Evolutionary conservation across 78 protist genomes (phyloP).

Genomic region (Monosiga brevicollis): DNA sequence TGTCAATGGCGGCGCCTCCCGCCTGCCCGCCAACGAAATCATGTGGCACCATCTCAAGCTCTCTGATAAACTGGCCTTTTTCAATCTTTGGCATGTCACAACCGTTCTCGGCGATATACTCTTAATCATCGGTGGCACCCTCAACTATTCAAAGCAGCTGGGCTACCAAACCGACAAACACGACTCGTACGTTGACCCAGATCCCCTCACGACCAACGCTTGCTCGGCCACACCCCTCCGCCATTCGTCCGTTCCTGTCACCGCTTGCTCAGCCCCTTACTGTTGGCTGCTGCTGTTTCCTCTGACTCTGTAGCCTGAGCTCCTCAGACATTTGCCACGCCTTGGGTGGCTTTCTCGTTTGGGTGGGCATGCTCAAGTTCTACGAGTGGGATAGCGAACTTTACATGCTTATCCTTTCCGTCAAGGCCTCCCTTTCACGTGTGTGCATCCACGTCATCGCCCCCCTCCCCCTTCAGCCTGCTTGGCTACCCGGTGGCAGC

Average conservation of each 20-base stretch:
- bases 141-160: neutral
- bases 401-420: constrained; percentile 7
- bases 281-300: neutral
- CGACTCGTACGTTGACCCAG: neutral
- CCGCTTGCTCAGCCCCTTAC: neutral
- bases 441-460: neutral
- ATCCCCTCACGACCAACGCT: too few species aligned
- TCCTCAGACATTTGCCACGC: neutral
- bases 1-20: too few species aligned
- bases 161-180: neutral
- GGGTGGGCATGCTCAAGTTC: constrained; percentile 9
- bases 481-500: neutral
- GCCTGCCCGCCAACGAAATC: neutral
- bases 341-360: neutral
- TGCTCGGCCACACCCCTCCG: too few species aligned
- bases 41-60: neutral
- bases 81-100: constrained; percentile 3
- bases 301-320: neutral
- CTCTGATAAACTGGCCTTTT: constrained; percentile 1
- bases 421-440: neutral
- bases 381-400: neutral
- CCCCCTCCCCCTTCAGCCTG: neutral
- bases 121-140: neutral
- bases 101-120: neutral
- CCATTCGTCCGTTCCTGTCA: neutral